A percentile compares a stretch with the other conserved stretches of the same genome.
Evolutionary conservation across 1,284 basidiomycete genomes (phyloP).

Genomic region (Tranzscheliella williamsii): DNA sequence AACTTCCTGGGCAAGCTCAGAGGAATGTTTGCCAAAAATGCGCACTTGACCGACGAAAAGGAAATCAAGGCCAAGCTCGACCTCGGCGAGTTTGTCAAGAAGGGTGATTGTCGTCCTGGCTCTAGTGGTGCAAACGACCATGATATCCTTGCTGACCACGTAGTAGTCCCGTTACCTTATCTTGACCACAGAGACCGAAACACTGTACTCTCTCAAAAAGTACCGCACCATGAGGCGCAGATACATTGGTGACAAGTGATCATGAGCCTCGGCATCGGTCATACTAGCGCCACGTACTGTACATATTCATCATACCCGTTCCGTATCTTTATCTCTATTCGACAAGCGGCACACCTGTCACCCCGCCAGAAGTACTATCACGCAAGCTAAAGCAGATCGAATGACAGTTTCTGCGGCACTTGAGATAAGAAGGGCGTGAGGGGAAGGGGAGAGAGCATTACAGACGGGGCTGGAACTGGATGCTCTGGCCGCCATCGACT

Average conservation of each 20-base stretch:
- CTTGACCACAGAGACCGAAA: conserved; percentile 47
- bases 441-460: too few species aligned
- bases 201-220: conserved; percentile 57
- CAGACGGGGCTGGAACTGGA: conserved; percentile 51
- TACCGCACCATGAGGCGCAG: conserved; percentile 53
- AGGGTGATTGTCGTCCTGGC: conserved; percentile 32
- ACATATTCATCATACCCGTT: too few species aligned
- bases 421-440: too few species aligned
- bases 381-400: too few species aligned
- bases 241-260: conserved; percentile 27
- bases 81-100: conserved; percentile 53
- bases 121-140: neutral
- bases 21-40: conserved; percentile 47
- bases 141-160: neutral
- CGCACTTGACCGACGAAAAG: conserved; percentile 51
- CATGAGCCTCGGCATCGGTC: too few species aligned
- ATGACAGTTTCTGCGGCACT: too few species aligned
- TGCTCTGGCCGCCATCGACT: conserved; percentile 70
- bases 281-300: too few species aligned
- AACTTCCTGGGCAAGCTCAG: conserved; percentile 56
- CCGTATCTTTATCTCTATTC: too few species aligned
- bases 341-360: too few species aligned
- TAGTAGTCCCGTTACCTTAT: neutral
- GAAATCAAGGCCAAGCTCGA: conserved; percentile 51
- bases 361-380: too few species aligned